Evolutionary conservation across 495 filamentous ascomycete species (phyloP).

Genomic region (Chaetomium fimeti): DNA sequence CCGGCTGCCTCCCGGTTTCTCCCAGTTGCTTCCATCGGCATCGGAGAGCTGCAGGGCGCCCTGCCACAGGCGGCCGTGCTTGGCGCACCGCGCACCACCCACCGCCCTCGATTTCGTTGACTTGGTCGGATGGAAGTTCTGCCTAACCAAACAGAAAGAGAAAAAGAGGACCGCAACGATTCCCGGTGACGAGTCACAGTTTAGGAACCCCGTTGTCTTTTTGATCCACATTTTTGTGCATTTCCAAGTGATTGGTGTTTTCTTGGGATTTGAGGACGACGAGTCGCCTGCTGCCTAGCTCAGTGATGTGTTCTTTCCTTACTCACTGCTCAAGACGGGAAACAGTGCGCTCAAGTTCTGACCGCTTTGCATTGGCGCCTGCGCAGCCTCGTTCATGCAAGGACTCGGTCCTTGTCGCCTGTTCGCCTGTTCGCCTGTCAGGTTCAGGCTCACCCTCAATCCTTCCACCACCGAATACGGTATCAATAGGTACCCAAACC

Average conservation of each 20-base stretch:
- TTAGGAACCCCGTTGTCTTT: neutral
- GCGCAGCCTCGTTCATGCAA: neutral
- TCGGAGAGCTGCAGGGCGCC: neutral
- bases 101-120: neutral
- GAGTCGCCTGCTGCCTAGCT: neutral
- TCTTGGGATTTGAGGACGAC: neutral
- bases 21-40: too few species aligned
- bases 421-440: too few species aligned
- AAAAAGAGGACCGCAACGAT: neutral
- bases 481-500: too few species aligned
- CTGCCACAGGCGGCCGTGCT: slow-evolving; percentile 12
- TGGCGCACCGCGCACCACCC: neutral
- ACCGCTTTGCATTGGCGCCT: neutral
- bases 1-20: neutral
- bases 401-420: neutral
- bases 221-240: neutral
- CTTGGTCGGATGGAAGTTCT: neutral
- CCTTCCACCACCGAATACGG: too few species aligned
- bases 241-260: neutral
- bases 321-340: neutral
- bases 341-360: neutral
- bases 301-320: slow-evolving; percentile 3
- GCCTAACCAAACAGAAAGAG: neutral
- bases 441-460: neutral
- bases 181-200: slow-evolving; percentile 7